Base-by-base conservation (phyloP, 495 filamentous ascomycete genomes). In the Podospora pseudoanserina region DNA sequence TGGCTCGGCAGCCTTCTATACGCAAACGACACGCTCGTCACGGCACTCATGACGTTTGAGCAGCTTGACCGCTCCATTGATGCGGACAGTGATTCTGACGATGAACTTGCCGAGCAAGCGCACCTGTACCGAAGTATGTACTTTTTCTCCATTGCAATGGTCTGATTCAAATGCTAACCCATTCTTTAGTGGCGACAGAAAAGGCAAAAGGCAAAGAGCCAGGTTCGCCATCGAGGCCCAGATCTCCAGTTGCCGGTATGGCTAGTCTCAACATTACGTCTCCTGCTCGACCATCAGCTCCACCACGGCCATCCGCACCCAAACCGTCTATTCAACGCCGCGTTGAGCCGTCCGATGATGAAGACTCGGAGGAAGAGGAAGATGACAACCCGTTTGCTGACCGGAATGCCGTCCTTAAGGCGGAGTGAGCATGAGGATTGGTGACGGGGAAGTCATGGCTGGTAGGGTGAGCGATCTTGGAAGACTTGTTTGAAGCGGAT, bases 21-120 rank as follows among this genome's bases (percentile, higher is more conserved):
- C 70, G 89, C 91, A 64, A 94, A 94, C 70, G 92, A 94, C 67
- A 88, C 91, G 72, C 86, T 99, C 19, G 90, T 97, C 58, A 89
- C 87, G n/a, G 94, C 94, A 2, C 82, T 99, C 66, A 96, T 95
- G 87, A 90, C 93, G 0, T 99, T 92, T 75, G 95, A 97, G 78
- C 91, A 96, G 63, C 84, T 97, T 27, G 94, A 99, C 76, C 93
- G 95, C 71, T 97, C 95, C 68, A 90, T 97, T 67, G 94, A 97
- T 68, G 93, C 96, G 61, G 95, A 99, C 77, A 96, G 92, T 72
- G 96, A 99, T 75, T 97, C 92, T 63, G 96, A 98, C 61, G 86
- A 87, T 61, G 87, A 89, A 62, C 67, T 87, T 26, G 83, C 84
- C 28, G 80, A 83, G 63, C 85, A 86, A 69, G 83, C 84, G 3